Evolutionary conservation across 495 filamentous ascomycete species (phyloP).

Genomic region (Trichoderma virens): DNA sequence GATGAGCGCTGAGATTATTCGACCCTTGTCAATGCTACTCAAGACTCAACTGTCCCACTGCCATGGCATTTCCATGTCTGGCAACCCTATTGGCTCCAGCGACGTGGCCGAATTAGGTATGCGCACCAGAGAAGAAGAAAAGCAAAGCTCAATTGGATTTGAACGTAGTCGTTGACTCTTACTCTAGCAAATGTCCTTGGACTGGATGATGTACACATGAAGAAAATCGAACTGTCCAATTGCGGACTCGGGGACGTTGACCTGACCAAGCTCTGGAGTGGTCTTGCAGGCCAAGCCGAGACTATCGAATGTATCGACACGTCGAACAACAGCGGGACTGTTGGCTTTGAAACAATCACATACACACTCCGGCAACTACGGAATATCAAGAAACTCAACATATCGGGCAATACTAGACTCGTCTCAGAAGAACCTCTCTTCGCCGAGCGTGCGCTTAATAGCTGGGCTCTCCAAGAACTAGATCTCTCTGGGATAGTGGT

Average conservation of each 20-base stretch:
- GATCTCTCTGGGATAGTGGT: constrained; percentile 57
- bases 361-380: constrained; percentile 23
- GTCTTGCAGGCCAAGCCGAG: constrained; percentile 55
- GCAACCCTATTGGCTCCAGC: constrained; percentile 73
- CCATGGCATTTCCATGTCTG: constrained; percentile 73
- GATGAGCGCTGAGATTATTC: constrained; percentile 58
- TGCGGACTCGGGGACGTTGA: constrained; percentile 61
- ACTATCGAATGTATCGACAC: constrained; percentile 73
- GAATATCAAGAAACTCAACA: constrained; percentile 62
- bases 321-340: constrained; percentile 55
- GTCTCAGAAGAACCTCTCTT: constrained; percentile 58
- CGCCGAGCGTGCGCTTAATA: constrained; percentile 55
- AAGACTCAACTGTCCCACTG: constrained; percentile 64
- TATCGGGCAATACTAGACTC: constrained; percentile 55
- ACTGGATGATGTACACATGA: constrained; percentile 48
- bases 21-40: constrained; percentile 72
- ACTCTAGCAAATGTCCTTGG: constrained; percentile 20
- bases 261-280: constrained; percentile 49
- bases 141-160: not conserved
- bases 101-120: constrained; percentile 57
- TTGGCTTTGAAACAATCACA: constrained; percentile 47
- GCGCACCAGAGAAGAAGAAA: constrained; percentile 10
- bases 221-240: constrained; percentile 72
- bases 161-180: constrained; percentile 52
- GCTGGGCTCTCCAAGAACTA: constrained; percentile 67